These are phyloP conservation scores for Trichoderma koningiopsis DNA, from an alignment of 2,329 filamentous ascomycete genomes.

Conservation along the genomic window DNA sequence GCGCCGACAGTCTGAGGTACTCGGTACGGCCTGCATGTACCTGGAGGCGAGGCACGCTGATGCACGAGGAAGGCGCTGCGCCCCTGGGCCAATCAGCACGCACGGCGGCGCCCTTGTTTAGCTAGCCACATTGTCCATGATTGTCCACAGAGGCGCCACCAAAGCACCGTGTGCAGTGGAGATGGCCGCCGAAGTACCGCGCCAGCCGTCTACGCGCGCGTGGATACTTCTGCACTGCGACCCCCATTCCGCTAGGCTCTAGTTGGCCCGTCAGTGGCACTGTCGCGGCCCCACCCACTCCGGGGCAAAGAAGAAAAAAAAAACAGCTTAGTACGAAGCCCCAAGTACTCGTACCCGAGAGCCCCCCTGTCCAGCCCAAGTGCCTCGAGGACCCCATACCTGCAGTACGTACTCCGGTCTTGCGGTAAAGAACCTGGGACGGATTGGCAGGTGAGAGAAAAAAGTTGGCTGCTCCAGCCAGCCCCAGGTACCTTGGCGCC, in stretches of 20 bases:
- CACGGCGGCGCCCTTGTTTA: constrained; percentile 6
- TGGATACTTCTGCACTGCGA: constrained; percentile 20
- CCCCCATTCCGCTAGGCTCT: constrained; percentile 24
- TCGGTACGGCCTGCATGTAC: neutral
- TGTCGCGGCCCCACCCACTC: constrained; percentile 14
- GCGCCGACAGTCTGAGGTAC: neutral
- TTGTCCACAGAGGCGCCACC: constrained; percentile 15
- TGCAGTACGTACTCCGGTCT: constrained; percentile 7
- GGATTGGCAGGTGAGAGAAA: constrained; percentile 20
- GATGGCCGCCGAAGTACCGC: constrained; percentile 9
- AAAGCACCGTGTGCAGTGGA: neutral
- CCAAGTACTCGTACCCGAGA: constrained; percentile 3
- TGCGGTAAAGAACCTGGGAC: constrained; percentile 18
- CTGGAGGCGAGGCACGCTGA: constrained; percentile 24
- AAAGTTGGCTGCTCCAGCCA: constrained; percentile 20
- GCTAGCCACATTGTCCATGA: constrained; percentile 16
- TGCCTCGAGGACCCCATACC: neutral
- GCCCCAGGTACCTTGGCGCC: constrained; percentile 25
- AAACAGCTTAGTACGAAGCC: neutral
- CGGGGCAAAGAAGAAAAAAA: constrained; percentile 5
- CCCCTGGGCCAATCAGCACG: constrained; percentile 14
- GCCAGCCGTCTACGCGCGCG: neutral
- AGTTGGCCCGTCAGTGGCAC: constrained; percentile 28
- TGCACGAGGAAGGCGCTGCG: constrained; percentile 9
- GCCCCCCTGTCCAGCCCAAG: constrained; percentile 6